Conservation (phyloP, 2,329 filamentous ascomycete species). For the Alternaria sp. region DNA sequence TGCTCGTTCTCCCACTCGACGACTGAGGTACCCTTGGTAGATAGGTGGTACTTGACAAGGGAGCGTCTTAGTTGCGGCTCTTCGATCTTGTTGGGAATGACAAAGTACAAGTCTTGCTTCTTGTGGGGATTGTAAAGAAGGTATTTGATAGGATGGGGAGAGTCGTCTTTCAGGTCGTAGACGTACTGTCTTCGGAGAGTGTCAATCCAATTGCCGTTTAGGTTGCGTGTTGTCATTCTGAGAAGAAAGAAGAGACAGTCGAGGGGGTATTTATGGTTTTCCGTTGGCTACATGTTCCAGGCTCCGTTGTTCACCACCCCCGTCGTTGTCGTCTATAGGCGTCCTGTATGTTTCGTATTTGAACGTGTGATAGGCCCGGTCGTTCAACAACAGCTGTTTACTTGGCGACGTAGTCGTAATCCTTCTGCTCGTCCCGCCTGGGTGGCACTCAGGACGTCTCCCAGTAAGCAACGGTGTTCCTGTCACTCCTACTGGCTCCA, state of each 20-base stretch:
- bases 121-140: not conserved
- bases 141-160: not conserved
- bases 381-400: not conserved
- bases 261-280: not conserved
- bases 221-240: not conserved
- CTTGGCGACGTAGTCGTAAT: not conserved
- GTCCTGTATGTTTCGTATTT: not conserved
- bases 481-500: not conserved
- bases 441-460: not conserved
- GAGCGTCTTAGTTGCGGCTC: not conserved
- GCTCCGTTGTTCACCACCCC: not conserved
- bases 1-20: not conserved
- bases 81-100: not conserved
- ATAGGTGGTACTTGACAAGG: not conserved
- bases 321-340: not conserved
- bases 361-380: not conserved
- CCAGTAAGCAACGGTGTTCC: not conserved
- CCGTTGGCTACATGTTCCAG: not conserved
- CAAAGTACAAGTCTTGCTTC: not conserved
- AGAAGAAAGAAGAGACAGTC: not conserved
- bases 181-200: not conserved
- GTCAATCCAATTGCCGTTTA: not conserved
- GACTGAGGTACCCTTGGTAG: not conserved
- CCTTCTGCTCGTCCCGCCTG: not conserved
- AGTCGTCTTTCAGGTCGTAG: not conserved